phyloP scores from a whole-genome alignment of 2,329 filamentous ascomycete genomes.

The Diaporthe sp. region DNA sequence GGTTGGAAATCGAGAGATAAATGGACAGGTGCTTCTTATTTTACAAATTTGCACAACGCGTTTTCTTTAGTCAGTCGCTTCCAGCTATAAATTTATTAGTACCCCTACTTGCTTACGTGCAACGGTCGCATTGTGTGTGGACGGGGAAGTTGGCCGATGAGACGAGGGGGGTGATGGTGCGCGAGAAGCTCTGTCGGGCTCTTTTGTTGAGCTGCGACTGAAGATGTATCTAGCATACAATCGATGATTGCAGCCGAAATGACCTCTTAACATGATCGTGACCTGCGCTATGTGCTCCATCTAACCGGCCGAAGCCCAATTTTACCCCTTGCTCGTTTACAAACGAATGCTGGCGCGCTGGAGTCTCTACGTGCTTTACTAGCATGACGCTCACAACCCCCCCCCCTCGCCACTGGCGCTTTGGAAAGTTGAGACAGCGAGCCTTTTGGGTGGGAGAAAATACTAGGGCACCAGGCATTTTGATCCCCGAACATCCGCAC shows the following conservation, averaged over 20 bases:
- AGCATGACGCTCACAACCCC: background rate
- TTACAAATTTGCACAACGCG: background rate
- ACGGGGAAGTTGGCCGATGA: background rate
- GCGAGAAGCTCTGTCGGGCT: background rate
- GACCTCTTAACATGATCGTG: background rate
- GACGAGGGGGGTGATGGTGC: background rate
- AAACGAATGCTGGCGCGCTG: background rate
- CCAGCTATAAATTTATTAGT: background rate
- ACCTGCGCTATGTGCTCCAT: background rate
- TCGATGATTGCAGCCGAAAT: background rate
- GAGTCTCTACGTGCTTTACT: background rate
- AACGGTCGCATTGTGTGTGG: background rate
- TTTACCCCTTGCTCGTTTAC: background rate
- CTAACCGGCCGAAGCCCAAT: background rate
- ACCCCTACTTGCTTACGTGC: background rate
- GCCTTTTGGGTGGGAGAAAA: background rate
- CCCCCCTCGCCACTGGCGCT: background rate
- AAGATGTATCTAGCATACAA: slow-evolving; percentile 2
- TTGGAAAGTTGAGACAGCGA: background rate
- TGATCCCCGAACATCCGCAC: too few relatives aligned
- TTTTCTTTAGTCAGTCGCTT: slow-evolving; percentile 13
- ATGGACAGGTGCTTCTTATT: slow-evolving; percentile 7
- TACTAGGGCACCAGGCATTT: background rate
- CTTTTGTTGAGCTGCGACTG: background rate
- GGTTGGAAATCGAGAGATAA: background rate